Percentiles rank a stretch among this genome's conserved stretches.
phyloP scores from a whole-genome alignment of 2,329 filamentous ascomycete species.

The Anisogramma anomala region DNA sequence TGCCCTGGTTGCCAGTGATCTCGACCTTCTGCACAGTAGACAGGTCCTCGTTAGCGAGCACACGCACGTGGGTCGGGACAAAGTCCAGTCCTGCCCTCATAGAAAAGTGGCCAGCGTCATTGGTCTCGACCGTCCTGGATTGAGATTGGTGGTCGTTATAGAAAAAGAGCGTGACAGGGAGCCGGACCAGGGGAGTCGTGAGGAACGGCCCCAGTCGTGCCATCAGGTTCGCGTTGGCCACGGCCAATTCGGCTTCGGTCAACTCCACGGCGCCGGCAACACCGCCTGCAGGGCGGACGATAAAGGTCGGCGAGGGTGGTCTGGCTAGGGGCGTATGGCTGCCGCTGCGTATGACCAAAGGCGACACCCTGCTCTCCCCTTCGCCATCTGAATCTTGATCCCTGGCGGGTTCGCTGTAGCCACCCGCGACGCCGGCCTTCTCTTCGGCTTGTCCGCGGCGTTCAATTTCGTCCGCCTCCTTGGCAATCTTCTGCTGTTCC shows the following conservation, averaged over 20 bases:
- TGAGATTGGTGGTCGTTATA: constrained; percentile 77
- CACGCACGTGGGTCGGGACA: constrained; percentile 75
- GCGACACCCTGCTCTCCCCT: constrained; percentile 17
- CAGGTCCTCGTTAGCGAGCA: constrained; percentile 75
- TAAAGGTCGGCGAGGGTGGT: constrained; percentile 33
- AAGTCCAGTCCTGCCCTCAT: constrained; percentile 76
- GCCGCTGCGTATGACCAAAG: constrained; percentile 23
- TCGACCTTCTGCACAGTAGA: constrained; percentile 69
- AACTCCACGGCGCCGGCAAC: constrained; percentile 39
- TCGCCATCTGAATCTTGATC: constrained; percentile 32
- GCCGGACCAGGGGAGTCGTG: constrained; percentile 65
- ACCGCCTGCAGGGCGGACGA: constrained; percentile 28
- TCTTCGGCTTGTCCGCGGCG: constrained; percentile 60
- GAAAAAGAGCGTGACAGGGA: constrained; percentile 85
- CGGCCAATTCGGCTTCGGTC: constrained; percentile 60
- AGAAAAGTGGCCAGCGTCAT: constrained; percentile 80
- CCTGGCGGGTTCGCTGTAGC: constrained; percentile 56
- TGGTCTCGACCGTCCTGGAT: constrained; percentile 73
- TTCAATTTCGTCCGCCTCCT: constrained; percentile 67
- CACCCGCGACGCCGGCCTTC: constrained; percentile 56
- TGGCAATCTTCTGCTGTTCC: constrained; percentile 55
- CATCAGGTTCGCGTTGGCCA: constrained; percentile 81
- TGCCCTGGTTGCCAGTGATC: constrained; percentile 64
- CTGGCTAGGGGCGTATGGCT: constrained; percentile 26
- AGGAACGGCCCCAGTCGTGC: constrained; percentile 80